Evolutionary conservation across 225 moss, liverwort and hornwort species (phyloP), one percentile per base, ranked within the genome.

Genomic region (Physcomitrellopsis africana): DNA sequence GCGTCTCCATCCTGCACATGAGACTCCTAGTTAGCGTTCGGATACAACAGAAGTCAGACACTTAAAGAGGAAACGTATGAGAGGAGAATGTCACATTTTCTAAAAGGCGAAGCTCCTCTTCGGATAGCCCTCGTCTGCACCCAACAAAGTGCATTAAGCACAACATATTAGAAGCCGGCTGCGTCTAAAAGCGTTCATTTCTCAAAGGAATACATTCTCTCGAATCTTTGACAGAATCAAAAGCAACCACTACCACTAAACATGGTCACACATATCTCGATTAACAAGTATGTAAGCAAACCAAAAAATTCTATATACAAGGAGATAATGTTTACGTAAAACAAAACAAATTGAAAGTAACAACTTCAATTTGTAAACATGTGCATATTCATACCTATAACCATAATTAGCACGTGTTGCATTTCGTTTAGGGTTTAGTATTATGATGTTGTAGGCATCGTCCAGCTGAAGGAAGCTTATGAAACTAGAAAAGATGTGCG

Each of bases 371-470:
- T 67, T 23, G 19, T 53, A 58, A 66, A 24, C 14, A 54, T 22
- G 17, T 32, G 46, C 46, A 49, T 13, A 51, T 37, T 51, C 81
- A 76, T 72, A 93, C 87, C 99, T 85, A 79, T 99, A 99, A 62
- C 95, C 99, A 76, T 99, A 99, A 60, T 79, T 84, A 68, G 81
- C 81, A 68, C 87, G 89, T 27, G 84, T 75, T 56, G 82, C 48
- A 77, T 93, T 93, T 67, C 93, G 92, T 77, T 76, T 92, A 29
- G 99, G 99, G 73, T 95, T 99, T 23, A 99, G 73, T 22, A 99
- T 80, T 69, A 99, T 86, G 32, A 99, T 86, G 62, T 95, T 99
- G 72, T 99, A 99, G 3, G 99, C 95, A 55, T 88, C 86, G 56
- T 93, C 94, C 61, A 99, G 85, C 77, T 92, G 86, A 51, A 95